Percentiles rank a stretch among this genome's conserved stretches.
Conservation (phyloP, 1,139 yeast genomes). For the Geotrichum siamense region DNA sequence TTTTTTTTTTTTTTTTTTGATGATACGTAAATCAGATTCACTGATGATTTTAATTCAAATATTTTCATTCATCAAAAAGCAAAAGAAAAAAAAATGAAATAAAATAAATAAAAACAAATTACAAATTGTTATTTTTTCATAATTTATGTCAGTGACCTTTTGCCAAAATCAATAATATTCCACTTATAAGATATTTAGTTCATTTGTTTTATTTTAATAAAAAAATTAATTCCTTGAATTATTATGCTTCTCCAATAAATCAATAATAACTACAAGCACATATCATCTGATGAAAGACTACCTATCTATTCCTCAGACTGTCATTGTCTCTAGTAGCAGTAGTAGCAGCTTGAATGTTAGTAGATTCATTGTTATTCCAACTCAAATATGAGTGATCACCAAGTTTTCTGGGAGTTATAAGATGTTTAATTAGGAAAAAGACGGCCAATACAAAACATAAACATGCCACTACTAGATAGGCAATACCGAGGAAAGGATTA, state of each 20-base stretch:
- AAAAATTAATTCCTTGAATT: too few species aligned
- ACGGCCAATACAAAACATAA: constrained; percentile 61
- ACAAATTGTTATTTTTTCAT: too few species aligned
- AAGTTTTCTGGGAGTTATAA: constrained; percentile 61
- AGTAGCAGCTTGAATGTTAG: constrained; percentile 10
- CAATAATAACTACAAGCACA: not conserved
- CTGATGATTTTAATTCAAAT: too few species aligned
- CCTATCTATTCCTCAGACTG: constrained; percentile 12
- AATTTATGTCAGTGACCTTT: too few species aligned
- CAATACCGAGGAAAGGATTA: constrained; percentile 76
- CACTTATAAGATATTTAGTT: not conserved
- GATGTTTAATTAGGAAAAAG: constrained; percentile 51
- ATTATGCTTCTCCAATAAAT: not conserved
- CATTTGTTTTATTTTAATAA: too few species aligned
- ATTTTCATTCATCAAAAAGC: too few species aligned
- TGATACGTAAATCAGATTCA: not conserved
- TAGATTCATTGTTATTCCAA: constrained; percentile 51
- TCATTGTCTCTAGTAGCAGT: constrained; percentile 16
- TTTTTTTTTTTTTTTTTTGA: not conserved
- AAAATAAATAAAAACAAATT: too few species aligned
- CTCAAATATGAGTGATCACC: constrained; percentile 68
- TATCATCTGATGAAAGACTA: not conserved
- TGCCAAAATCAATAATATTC: not conserved
- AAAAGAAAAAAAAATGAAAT: too few species aligned
- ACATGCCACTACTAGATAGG: constrained; percentile 92